Conservation (phyloP, 768 basidiomycete species). For the Suillus paluster region DNA sequence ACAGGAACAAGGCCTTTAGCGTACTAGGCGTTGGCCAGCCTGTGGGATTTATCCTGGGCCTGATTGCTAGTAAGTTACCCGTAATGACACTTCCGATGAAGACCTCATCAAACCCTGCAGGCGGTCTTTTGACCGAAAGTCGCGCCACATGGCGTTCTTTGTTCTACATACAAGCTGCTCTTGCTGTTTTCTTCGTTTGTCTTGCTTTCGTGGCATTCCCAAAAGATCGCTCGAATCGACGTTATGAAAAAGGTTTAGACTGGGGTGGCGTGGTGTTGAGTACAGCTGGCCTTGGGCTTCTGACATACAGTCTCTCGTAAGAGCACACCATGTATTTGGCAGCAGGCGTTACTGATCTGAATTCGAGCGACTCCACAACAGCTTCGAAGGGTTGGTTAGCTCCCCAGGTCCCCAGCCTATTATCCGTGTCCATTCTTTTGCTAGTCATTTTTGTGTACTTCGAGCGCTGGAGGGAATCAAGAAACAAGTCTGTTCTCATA, state of each 20-base stretch:
- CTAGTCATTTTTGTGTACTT: slow-evolving; percentile 32
- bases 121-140: slow-evolving; percentile 37
- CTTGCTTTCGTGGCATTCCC: slow-evolving; percentile 28
- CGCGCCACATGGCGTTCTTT: slow-evolving; percentile 37
- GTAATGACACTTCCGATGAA: neutral
- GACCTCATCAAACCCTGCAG: slow-evolving; percentile 14
- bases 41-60: slow-evolving; percentile 37
- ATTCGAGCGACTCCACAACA: slow-evolving; percentile 33
- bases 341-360: slow-evolving; percentile 6
- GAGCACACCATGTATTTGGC: slow-evolving; percentile 9
- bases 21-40: slow-evolving; percentile 40
- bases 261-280: slow-evolving; percentile 41
- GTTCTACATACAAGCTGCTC: slow-evolving; percentile 39
- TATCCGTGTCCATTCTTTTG: slow-evolving; percentile 31
- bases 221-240: slow-evolving; percentile 15
- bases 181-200: slow-evolving; percentile 31
- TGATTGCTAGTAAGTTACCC: slow-evolving; percentile 31
- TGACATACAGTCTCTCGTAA: slow-evolving; percentile 39
- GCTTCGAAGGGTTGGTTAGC: slow-evolving; percentile 37
- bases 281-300: slow-evolving; percentile 35
- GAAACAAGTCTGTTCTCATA: slow-evolving; percentile 32
- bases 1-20: slow-evolving; percentile 37
- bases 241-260: slow-evolving; percentile 39
- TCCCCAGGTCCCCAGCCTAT: slow-evolving; percentile 36
- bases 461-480: slow-evolving; percentile 34